A percentile compares a stretch with the other conserved stretches of the same genome.
Conservation (phyloP, 768 basidiomycete species). For the Pseudohyphozyma bogoriensis region DNA sequence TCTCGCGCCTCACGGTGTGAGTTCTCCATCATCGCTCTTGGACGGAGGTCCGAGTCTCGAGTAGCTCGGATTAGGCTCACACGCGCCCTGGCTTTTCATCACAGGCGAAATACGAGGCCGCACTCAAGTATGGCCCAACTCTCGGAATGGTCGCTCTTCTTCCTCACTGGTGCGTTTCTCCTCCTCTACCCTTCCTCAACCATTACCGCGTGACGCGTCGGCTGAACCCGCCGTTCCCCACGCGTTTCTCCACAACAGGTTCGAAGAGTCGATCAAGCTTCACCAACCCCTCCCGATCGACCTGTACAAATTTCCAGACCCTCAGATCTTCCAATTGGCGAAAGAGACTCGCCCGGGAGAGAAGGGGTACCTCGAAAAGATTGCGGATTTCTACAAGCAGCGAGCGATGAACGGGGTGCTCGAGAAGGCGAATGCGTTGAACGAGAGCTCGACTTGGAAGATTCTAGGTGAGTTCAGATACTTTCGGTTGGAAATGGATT, state of each 20-base stretch:
- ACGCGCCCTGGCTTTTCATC: neutral
- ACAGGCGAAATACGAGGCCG: conserved; percentile 51
- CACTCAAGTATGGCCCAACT: conserved; percentile 41
- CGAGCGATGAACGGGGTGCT: too few relatives aligned
- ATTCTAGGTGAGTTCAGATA: too few relatives aligned
- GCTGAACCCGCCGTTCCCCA: neutral
- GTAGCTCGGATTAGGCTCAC: neutral
- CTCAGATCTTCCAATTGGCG: conserved; percentile 41
- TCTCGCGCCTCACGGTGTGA: conserved; percentile 38
- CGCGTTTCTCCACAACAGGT: conserved; percentile 10
- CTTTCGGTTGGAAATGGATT: too few relatives aligned
- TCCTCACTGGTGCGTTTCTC: conserved; percentile 62
- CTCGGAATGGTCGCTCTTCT: conserved; percentile 55
- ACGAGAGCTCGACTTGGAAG: too few relatives aligned
- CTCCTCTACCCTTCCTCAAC: neutral
- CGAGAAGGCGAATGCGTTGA: too few relatives aligned
- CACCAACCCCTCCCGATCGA: conserved; percentile 30
- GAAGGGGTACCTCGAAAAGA: neutral
- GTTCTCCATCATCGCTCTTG: conserved; percentile 1
- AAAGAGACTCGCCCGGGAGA: too few relatives aligned
- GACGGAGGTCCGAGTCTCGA: neutral
- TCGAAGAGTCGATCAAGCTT: conserved; percentile 53
- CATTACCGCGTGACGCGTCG: neutral
- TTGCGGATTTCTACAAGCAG: neutral
- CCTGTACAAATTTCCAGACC: conserved; percentile 51